These are phyloP conservation scores for Prosopis cineraria DNA, from an alignment of 306 rosid genomes.

Conservation along the genomic window DNA sequence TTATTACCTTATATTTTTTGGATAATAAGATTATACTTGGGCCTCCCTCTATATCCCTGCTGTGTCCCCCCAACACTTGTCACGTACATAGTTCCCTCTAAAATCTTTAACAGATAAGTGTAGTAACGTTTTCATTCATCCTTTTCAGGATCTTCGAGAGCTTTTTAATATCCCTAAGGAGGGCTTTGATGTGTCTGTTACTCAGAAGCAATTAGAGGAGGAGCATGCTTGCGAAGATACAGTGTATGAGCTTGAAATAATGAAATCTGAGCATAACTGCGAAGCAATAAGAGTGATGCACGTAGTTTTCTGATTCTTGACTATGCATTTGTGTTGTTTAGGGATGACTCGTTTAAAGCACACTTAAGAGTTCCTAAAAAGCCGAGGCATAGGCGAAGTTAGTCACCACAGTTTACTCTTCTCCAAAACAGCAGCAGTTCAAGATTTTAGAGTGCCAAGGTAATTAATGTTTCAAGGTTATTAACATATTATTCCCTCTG, in stretches of 20 bases:
- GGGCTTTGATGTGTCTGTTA: not conserved
- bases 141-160: not conserved
- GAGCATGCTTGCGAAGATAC: not conserved
- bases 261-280: too few relatives aligned
- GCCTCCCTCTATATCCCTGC: too few relatives aligned
- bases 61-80: too few relatives aligned
- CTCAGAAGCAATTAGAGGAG: not conserved
- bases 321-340: conserved; percentile 7
- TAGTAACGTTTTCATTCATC: too few relatives aligned
- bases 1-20: too few relatives aligned
- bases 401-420: not conserved
- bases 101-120: too few relatives aligned
- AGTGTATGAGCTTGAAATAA: not conserved
- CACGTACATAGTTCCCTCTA: too few relatives aligned
- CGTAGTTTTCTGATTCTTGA: not conserved
- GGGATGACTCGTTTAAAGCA: not conserved
- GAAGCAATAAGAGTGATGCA: too few relatives aligned
- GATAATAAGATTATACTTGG: too few relatives aligned
- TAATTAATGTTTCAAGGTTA: too few relatives aligned
- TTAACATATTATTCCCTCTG: too few relatives aligned
- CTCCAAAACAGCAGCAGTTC: not conserved
- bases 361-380: not conserved
- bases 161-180: not conserved
- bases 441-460: not conserved
- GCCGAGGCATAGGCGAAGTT: not conserved